Conservation (phyloP, 257 asterid genomes). For the Galeopsis tetrahit region DNA sequence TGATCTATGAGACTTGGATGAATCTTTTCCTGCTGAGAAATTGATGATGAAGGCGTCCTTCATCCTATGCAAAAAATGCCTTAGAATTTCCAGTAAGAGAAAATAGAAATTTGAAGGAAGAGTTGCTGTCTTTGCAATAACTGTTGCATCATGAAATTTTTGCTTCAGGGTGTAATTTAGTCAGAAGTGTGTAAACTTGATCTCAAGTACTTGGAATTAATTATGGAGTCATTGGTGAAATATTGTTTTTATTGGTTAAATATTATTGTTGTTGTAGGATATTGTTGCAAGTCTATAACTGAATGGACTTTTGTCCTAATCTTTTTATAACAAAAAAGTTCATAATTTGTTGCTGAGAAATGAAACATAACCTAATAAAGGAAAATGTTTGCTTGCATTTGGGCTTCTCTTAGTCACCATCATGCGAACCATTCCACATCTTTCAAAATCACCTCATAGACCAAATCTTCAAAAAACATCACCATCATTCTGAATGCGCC, state of each 20-base stretch:
- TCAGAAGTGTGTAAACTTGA: neutral
- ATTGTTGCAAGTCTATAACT: neutral
- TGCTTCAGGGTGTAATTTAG: neutral
- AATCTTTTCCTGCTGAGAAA: neutral
- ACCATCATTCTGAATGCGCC: neutral
- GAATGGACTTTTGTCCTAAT: neutral
- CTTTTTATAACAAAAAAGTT: neutral
- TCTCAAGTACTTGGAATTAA: neutral
- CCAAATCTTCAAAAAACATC: constrained; percentile 3
- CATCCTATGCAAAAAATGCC: neutral
- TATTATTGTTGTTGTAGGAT: neutral
- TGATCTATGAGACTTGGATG: constrained; percentile 11
- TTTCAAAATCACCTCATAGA: neutral
- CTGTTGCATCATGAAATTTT: neutral
- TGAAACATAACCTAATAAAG: neutral
- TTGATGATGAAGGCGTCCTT: neutral
- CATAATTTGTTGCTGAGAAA: neutral
- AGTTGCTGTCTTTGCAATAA: neutral
- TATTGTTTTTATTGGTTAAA: neutral
- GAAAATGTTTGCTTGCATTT: neutral
- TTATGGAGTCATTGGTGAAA: neutral
- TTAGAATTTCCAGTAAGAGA: neutral
- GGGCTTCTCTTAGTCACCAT: neutral
- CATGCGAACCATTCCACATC: neutral
- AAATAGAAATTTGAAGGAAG: neutral